Evolutionary conservation across 768 basidiomycete genomes (phyloP), one percentile per base, ranked within the genome.

Genomic region (Chalciporus sphaerocephalus): DNA sequence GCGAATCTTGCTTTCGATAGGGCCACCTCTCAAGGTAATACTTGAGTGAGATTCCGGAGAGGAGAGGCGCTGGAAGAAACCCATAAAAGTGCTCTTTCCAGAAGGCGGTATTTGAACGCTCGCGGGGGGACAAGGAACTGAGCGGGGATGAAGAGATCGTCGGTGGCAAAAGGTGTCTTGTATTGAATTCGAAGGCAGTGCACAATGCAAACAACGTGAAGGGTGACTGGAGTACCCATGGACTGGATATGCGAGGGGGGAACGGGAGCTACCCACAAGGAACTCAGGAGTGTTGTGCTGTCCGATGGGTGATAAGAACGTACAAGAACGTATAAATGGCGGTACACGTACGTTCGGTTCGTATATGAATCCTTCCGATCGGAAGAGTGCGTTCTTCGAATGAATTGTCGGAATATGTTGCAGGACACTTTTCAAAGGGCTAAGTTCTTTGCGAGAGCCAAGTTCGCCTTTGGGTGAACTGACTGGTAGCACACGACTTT

Each of bases 261-360:
- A 68, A 39, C 48, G 55, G 11, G 66, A 66, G 34, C 59, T 55
- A 6, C 64, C 66, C 18, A 42, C 62, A 6, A 62, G 62, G 42
- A 66, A 66, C 42, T 62, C 62, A n/a, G 64, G 62, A 6, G 60
- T 57, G 25, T 56, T 22, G 30, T 56, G 32, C 54, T 61, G 44
- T 15, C 30, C 4, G 34, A 38, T 4, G 16, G 17, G 11, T n/a
- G 17, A 36, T n/a, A 42, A 18, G 27, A 17, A 24, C 16, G 22
- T 18, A 38, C 42, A 30, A 42, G 35, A 8, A 9, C n/a, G 10
- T 1, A 18, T 27, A 27, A 5, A 18, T 8, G 24, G 25, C 36
- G 24, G 23, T 30, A 30, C 5, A 49, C 61, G 39, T 54, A 65
- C 64, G 27, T 40, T 36, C 22, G 64, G 54, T 6, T 51, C 33